Percentiles rank a stretch among this genome's conserved stretches.
These are phyloP conservation scores for Vanderwaltozyma yarrowii DNA, from an alignment of 805 yeast species.

Conservation along the genomic window DNA sequence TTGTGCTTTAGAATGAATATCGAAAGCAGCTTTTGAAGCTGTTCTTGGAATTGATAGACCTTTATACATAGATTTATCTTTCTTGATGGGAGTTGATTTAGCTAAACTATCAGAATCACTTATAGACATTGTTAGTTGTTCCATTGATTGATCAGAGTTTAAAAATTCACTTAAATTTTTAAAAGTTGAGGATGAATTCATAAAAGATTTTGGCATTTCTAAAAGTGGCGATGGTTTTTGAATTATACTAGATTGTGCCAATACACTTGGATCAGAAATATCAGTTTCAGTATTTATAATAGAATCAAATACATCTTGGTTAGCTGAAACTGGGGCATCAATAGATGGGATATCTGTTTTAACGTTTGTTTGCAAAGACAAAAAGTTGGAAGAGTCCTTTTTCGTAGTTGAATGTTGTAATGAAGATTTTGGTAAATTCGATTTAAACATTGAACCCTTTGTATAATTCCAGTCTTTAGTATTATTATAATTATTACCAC, in stretches of 20 bases:
- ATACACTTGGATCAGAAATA: conserved; percentile 10
- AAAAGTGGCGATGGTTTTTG: conserved; percentile 7
- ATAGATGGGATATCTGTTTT: too few relatives aligned
- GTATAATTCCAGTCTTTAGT: too few relatives aligned
- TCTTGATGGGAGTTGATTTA: conserved; percentile 2
- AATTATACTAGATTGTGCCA: conserved; percentile 24
- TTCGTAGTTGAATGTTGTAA: too few relatives aligned
- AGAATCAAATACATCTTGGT: neutral
- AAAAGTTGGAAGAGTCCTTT: too few relatives aligned
- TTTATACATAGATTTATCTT: neutral
- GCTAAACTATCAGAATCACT: neutral
- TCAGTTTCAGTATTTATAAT: neutral
- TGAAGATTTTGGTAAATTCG: too few relatives aligned
- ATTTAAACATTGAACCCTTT: too few relatives aligned
- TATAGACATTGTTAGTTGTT: neutral
- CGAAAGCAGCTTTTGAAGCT: conserved; percentile 1
- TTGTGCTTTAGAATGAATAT: conserved; percentile 3
- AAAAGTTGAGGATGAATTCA: conserved; percentile 22
- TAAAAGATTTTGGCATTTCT: conserved; percentile 15
- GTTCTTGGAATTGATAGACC: neutral
- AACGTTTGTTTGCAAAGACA: too few relatives aligned
- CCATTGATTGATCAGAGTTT: conserved; percentile 4
- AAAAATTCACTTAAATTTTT: conserved; percentile 19
- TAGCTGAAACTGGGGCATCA: too few relatives aligned
- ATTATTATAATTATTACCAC: too few relatives aligned